phyloP scores from a whole-genome alignment of 345 rosid species.

The Salix arbutifolia region DNA sequence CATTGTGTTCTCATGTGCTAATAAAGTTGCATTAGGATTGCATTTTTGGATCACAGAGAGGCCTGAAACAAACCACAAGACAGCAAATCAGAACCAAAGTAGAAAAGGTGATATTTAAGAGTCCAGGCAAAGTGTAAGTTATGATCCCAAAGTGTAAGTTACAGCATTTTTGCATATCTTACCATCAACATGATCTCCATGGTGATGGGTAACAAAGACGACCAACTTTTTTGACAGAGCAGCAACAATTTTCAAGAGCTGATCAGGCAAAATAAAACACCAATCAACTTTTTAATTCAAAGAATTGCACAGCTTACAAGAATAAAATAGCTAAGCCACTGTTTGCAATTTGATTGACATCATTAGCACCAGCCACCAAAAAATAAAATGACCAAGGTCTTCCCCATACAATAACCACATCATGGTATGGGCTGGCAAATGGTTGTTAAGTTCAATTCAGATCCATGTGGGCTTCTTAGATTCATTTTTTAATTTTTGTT shows the following conservation, averaged over 20 bases:
- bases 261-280: slow-evolving; percentile 21
- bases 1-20: slow-evolving; percentile 76
- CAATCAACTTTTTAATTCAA: slow-evolving; percentile 9
- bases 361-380: not conserved
- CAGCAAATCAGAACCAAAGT: slow-evolving; percentile 9
- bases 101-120: not conserved
- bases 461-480: not conserved
- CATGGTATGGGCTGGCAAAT: not conserved
- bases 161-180: slow-evolving; percentile 6
- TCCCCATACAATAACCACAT: not conserved
- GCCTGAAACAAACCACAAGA: slow-evolving; percentile 45
- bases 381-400: too few species aligned
- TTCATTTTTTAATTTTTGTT: not conserved
- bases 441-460: not conserved
- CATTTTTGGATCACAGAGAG: slow-evolving; percentile 74
- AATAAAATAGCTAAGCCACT: not conserved
- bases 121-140: too few species aligned
- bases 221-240: slow-evolving; percentile 68
- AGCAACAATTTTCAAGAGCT: slow-evolving; percentile 66
- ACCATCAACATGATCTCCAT: slow-evolving; percentile 85
- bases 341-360: not conserved
- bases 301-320: not conserved
- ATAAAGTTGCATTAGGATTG: slow-evolving; percentile 59
- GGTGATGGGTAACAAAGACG: slow-evolving; percentile 86
- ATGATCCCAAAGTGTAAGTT: not conserved